Evolutionary conservation across 805 yeast species (phyloP).

Genomic region (Wickerhamiella cacticola): DNA sequence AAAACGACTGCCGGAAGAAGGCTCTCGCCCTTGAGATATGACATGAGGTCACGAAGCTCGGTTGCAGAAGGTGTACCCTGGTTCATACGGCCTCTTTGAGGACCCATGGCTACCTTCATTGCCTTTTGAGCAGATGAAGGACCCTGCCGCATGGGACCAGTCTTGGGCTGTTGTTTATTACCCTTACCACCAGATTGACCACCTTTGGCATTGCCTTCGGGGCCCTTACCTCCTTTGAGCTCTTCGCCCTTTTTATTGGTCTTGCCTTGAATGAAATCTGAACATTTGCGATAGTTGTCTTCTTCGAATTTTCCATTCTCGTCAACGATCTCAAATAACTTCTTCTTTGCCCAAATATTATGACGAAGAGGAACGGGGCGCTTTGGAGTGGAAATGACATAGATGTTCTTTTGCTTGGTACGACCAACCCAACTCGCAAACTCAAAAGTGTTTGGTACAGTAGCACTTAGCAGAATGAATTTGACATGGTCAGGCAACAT

Average conservation of each 20-base stretch:
- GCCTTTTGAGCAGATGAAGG: constrained; percentile 20
- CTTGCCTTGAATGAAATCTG: constrained; percentile 2
- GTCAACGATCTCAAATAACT: constrained; percentile 61
- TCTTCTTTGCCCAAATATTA: constrained; percentile 68
- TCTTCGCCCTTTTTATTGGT: constrained; percentile 28
- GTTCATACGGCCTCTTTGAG: constrained; percentile 31
- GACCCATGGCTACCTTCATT: constrained; percentile 24
- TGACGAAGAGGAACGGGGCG: constrained; percentile 94
- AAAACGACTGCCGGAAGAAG: constrained; percentile 87
- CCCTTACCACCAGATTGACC: constrained; percentile 24
- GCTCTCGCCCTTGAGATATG: constrained; percentile 50
- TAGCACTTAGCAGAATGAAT: constrained; percentile 81
- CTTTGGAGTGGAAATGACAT: constrained; percentile 90
- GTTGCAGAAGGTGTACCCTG: constrained; percentile 65
- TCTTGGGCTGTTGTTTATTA: constrained; percentile 10
- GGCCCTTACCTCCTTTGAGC: constrained; percentile 18
- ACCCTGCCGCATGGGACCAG: constrained; percentile 29
- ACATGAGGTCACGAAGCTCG: constrained; percentile 65
- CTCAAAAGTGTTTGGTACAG: constrained; percentile 96
- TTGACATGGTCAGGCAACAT: constrained; percentile 96
- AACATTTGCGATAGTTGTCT: constrained; percentile 36
- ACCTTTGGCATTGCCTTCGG: constrained; percentile 28
- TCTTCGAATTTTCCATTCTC: constrained; percentile 59
- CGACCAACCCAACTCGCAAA: constrained; percentile 99
- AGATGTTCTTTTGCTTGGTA: constrained; percentile 89